Conservation (phyloP, 2,329 filamentous ascomycete species). For the Alternaria triticimaculans region DNA sequence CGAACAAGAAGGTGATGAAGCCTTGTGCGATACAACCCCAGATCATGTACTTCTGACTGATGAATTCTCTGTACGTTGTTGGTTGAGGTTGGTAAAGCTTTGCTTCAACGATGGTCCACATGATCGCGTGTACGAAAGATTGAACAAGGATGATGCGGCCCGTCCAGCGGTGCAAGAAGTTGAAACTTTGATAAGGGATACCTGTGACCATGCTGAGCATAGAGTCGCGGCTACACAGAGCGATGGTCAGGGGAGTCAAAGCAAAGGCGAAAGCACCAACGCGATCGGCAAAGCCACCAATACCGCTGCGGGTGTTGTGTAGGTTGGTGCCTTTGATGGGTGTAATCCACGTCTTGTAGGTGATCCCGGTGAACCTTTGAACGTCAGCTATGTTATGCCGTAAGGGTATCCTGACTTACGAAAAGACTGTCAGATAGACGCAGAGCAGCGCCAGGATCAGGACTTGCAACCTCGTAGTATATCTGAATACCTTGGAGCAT, state of each 20-base stretch:
- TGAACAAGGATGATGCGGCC: constrained; percentile 11
- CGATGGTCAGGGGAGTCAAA: constrained; percentile 7
- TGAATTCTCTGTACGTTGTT: constrained; percentile 3
- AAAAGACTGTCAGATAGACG: constrained; percentile 5
- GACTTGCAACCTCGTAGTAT: constrained; percentile 8
- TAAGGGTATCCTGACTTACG: neutral
- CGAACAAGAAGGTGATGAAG: constrained; percentile 9
- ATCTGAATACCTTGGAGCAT: constrained; percentile 3
- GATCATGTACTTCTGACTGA: constrained; percentile 11
- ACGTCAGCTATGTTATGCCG: neutral
- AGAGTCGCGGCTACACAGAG: constrained; percentile 6
- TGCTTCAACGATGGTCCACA: constrained; percentile 9
- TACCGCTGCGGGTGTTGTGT: constrained; percentile 8
- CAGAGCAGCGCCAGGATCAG: constrained; percentile 7
- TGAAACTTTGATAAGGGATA: constrained; percentile 11
- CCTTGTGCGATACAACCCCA: constrained; percentile 9
- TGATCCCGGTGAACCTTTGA: constrained; percentile 5
- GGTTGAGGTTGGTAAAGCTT: constrained; percentile 12
- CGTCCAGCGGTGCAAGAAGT: constrained; percentile 12
- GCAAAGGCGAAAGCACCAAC: constrained; percentile 10
- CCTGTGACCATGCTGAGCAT: constrained; percentile 11
- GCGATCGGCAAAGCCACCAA: constrained; percentile 10
- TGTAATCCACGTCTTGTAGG: constrained; percentile 12
- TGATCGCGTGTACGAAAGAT: constrained; percentile 8
- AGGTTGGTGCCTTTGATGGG: constrained; percentile 2